Base-by-base conservation (phyloP, 306 rosid species). In the Neltuma alba region DNA sequence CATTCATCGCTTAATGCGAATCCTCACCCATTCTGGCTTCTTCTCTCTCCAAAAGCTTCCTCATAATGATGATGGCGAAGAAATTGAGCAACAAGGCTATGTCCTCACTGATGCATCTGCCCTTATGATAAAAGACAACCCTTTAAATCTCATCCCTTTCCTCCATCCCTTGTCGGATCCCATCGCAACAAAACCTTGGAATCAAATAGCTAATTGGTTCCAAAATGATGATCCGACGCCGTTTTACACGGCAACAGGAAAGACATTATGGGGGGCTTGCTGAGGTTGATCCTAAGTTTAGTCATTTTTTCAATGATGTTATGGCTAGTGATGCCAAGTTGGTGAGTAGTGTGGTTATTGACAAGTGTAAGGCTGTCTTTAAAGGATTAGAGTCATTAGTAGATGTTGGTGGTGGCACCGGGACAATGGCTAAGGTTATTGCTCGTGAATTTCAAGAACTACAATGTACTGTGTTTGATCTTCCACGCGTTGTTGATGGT, bases 351-450 rank as follows among this genome's bases (percentile, higher is more conserved):
- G 79, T 84, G 42, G 47, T 90, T 74, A 6, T 85, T 23, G 89
- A 64, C 0, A 79, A 86, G 82, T 83, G 81, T 14, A 81, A 67
- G 25, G 80, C 45, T 3, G 89, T 85, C 41, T 88, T 90, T 5
- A 48, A 88, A 10, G 87, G 86, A 1, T 2, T 85, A 55, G 85
- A 60, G 33, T 76, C 89, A 0, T 27, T 90, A 65, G 89, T 90
- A 72, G 89, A 90, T 68, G 89, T 88, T 20, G 94, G 90, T 0
- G 94, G 94, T 36, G 89, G 89, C 10, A 81, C 78, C 0, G 92
- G 94, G 31, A 79, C 88, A 13, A 58, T 85, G 70, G 85, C 83
- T 20, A 88, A 86, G 82, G 80, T 67, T 90, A 42, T n/a, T n/a
- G 86, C 86, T 0, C n/a, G n/a, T n/a, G 50, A 74, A 2, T 88